phyloP scores from a whole-genome alignment of 2,329 filamentous ascomycete genomes.

The Fusarium veterinarium region DNA sequence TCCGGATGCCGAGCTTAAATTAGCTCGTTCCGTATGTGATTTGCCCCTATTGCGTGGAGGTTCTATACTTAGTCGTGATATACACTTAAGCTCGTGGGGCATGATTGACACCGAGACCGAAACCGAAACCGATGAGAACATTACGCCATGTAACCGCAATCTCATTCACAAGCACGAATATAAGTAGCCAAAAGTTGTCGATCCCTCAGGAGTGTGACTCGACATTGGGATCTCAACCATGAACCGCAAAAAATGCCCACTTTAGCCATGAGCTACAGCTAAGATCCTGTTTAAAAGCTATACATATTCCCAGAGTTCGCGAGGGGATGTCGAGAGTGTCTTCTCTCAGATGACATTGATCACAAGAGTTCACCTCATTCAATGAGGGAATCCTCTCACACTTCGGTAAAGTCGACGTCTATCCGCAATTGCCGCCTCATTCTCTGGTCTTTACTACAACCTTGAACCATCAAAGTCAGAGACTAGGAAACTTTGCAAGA shows the following conservation, averaged over 20 bases:
- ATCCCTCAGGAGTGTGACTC: not conserved
- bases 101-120: not conserved
- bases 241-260: no score
- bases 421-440: no score
- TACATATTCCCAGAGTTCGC: no score
- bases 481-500: no score
- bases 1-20: not conserved
- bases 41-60: not conserved
- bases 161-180: not conserved
- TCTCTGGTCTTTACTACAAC: no score
- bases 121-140: not conserved
- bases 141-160: not conserved
- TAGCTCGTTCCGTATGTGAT: fast-evolving
- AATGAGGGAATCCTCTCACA: no score
- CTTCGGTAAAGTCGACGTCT: no score
- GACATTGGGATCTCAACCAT: fast-evolving
- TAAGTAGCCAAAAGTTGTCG: not conserved
- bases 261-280: fast-evolving
- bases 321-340: no score
- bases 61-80: not conserved
- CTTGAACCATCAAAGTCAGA: no score
- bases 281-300: not conserved
- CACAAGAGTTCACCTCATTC: no score
- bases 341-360: no score
- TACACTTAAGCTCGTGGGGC: not conserved